Percentiles rank a stretch among this genome's conserved stretches.
phyloP scores from a whole-genome alignment of 140 eudicot genomes.

The Erigeron philadelphicus region DNA sequence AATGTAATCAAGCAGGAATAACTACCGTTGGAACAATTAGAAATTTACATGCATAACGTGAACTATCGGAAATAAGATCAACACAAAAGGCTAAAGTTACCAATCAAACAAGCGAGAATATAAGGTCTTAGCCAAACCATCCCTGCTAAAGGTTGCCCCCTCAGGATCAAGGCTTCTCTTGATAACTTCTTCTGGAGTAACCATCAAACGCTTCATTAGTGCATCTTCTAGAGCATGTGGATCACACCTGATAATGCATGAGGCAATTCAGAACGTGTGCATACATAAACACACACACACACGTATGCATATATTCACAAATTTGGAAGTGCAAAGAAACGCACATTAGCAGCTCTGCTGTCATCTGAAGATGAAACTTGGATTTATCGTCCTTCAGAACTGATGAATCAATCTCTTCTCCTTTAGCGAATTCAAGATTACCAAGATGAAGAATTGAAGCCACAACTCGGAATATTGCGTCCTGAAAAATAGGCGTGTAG shows the following conservation, averaged over 20 bases:
- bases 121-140: constrained; percentile 89
- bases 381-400: constrained; percentile 75
- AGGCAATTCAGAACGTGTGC: background rate
- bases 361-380: constrained; percentile 78
- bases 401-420: constrained; percentile 79
- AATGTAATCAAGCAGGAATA: constrained; percentile 14
- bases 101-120: constrained; percentile 97
- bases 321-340: constrained; percentile 9
- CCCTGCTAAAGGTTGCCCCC: constrained; percentile 76
- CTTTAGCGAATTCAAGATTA: constrained; percentile 74
- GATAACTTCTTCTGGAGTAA: constrained; percentile 96
- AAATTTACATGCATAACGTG: constrained; percentile 5
- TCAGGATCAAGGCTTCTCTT: constrained; percentile 91
- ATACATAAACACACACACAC: constrained; percentile 5
- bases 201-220: constrained; percentile 80
- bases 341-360: constrained; percentile 85
- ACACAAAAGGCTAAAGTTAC: constrained; percentile 33
- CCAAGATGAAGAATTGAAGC: constrained; percentile 98
- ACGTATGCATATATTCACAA: constrained; percentile 6
- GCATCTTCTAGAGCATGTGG: constrained; percentile 71
- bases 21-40: background rate
- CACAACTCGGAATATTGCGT: constrained; percentile 91
- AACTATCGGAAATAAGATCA: background rate
- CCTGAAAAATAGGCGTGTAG: constrained; percentile 43
- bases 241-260: constrained; percentile 67